Evolutionary conservation across 768 basidiomycete species (phyloP), one percentile per base, ranked within the genome.

Genomic region (Russula vinacea): DNA sequence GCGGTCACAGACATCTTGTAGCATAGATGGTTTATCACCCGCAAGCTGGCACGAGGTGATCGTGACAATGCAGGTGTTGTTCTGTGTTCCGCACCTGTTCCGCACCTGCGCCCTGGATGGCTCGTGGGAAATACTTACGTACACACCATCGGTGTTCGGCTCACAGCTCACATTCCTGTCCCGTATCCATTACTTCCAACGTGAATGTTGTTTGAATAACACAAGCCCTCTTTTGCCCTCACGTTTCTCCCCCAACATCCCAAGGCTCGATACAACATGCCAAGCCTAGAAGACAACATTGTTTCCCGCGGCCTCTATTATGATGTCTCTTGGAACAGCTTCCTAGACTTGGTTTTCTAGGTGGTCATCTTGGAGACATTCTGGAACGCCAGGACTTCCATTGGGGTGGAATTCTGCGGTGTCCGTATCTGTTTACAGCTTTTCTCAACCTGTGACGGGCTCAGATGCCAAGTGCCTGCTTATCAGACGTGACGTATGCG

Each of bases 401-500:
- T 50, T 35, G 9, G 54, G 32, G 35, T 29, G 9, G 5, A 6
- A 33, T 45, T 19, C 24, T 45, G 47, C 39, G 16, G 26, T 45
- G n/a, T 56, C 37, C 29, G 16, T 16, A 14, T 24, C 47, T 19
- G 37, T 56, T 56, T 32, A 40, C 54, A 29, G 35, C 32, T 17
- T 35, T 14, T 3, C 42, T 17, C 54, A 33, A 59, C 45, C 8
- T 37, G 58, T 35, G 63, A 33, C 37, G 22, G 32, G n/a, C 29
- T 52, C 24, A n/a, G 6, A 24, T 24, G 24, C 14, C 56, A 53
- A 35, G 55, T 52, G 42, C 54, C 32, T n/a, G 49, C 26, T 65
- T 61, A 52, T 35, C 39, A 65, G 51, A 65, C 55, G 3, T 65
- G 64, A 65, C 64, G 60, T 65, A 64, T 40, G 32, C n/a, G 63